These are phyloP conservation scores for Ceratocystis alfenasii DNA, from an alignment of 2,329 filamentous ascomycete species.

Conservation along the genomic window DNA sequence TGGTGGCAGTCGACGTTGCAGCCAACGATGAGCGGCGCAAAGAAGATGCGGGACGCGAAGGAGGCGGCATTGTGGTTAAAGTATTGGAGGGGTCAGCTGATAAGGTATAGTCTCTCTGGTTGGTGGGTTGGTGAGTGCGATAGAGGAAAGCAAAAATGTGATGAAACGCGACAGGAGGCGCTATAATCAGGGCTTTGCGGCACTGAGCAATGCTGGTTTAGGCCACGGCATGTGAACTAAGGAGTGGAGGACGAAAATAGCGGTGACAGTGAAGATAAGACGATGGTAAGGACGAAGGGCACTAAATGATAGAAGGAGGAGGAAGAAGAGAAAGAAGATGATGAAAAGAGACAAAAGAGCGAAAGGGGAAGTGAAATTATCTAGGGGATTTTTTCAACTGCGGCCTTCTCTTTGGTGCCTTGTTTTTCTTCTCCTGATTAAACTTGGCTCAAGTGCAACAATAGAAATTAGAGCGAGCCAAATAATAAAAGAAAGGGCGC, in stretches of 20 bases:
- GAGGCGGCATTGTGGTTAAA: slow-evolving; percentile 12
- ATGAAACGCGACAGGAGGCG: slow-evolving; percentile 5
- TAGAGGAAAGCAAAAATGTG: not conserved
- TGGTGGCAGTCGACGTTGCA: slow-evolving; percentile 23
- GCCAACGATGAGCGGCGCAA: slow-evolving; percentile 19
- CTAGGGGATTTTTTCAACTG: not conserved
- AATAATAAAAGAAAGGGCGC: not conserved
- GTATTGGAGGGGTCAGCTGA: slow-evolving; percentile 3
- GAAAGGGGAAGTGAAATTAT: not conserved
- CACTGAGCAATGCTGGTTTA: not conserved
- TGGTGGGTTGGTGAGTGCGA: no score
- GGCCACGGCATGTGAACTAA: not conserved
- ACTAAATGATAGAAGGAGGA: not conserved
- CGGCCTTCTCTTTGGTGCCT: not conserved
- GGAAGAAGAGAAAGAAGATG: not conserved
- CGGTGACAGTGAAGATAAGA: not conserved
- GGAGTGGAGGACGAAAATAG: slow-evolving; percentile 5
- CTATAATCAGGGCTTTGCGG: slow-evolving; percentile 10
- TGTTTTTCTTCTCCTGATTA: slow-evolving; percentile 5
- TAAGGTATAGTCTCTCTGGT: not conserved
- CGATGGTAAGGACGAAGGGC: no score
- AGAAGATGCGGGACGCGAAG: slow-evolving; percentile 14
- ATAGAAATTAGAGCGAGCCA: slow-evolving; percentile 7
- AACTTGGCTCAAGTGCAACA: slow-evolving; percentile 1
- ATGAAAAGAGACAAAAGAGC: not conserved